phyloP scores from a whole-genome alignment of 2,329 filamentous ascomycete species.

The Cladosporium velox region DNA sequence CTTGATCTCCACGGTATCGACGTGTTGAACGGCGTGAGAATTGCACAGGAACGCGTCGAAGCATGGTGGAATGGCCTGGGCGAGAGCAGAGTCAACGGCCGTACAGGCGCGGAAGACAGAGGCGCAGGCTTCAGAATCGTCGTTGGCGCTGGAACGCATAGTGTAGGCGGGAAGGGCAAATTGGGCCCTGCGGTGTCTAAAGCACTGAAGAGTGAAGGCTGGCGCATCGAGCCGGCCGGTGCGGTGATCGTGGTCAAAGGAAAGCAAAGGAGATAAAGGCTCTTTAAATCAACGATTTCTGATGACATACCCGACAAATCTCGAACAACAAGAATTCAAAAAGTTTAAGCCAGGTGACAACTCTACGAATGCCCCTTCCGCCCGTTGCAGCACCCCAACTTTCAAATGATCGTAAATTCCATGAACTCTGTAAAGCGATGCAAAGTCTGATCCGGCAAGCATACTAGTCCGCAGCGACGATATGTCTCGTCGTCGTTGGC shows the following conservation, averaged over 20 bases:
- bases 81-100: conserved; percentile 59
- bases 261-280: conserved; percentile 15
- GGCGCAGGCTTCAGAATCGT: conserved; percentile 69
- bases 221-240: conserved; percentile 73
- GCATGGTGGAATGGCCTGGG: conserved; percentile 77
- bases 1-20: conserved; percentile 84
- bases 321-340: too few relatives aligned
- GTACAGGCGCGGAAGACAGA: conserved; percentile 46
- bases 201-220: conserved; percentile 74
- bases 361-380: too few relatives aligned
- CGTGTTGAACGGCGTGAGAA: conserved; percentile 78
- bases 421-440: background rate
- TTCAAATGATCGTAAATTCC: background rate
- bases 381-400: too few relatives aligned
- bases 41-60: conserved; percentile 67
- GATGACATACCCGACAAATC: too few relatives aligned
- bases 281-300: too few relatives aligned
- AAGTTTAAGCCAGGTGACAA: too few relatives aligned
- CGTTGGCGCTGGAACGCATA: conserved; percentile 80
- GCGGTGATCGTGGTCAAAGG: conserved; percentile 74
- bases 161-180: conserved; percentile 70
- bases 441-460: background rate
- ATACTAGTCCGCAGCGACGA: background rate
- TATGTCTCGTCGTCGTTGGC: background rate
- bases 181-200: conserved; percentile 78